A percentile compares a stretch with the other conserved stretches of the same genome.
Conservation (phyloP, 2,329 filamentous ascomycete genomes). For the Onygenales sp. region DNA sequence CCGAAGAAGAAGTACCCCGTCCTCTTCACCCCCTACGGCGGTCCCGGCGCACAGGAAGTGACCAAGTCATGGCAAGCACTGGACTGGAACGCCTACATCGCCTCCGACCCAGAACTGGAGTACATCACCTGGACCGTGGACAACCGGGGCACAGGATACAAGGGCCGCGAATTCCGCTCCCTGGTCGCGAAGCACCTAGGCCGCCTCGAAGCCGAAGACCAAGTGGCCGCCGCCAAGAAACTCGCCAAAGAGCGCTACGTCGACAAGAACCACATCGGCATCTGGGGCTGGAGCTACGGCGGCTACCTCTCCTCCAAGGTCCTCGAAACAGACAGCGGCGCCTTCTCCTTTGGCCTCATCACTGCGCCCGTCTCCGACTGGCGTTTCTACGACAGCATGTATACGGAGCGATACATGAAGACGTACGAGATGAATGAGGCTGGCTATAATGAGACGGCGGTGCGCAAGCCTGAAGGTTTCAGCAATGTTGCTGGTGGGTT, state of each 20-base stretch:
- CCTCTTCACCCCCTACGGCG: conserved; percentile 60
- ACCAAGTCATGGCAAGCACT: conserved; percentile 47
- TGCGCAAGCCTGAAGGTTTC: conserved; percentile 51
- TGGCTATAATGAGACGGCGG: conserved; percentile 53
- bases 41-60: conserved; percentile 55
- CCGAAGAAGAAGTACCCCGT: conserved; percentile 55
- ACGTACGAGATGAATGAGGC: conserved; percentile 45
- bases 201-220: conserved; percentile 54
- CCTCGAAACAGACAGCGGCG: conserved; percentile 50
- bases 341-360: conserved; percentile 54
- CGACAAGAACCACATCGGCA: conserved; percentile 51
- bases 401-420: conserved; percentile 67
- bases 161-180: conserved; percentile 54
- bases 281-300: conserved; percentile 62
- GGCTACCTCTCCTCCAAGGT: conserved; percentile 60
- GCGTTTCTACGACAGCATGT: conserved; percentile 63
- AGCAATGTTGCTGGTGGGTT: conserved; percentile 52
- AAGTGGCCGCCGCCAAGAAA: conserved; percentile 56
- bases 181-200: conserved; percentile 52
- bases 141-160: conserved; percentile 57
- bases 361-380: conserved; percentile 60
- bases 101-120: conserved; percentile 57
- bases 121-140: conserved; percentile 61
- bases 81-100: conserved; percentile 54
- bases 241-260: conserved; percentile 45